Conservation (phyloP, 805 yeast species). For the Suhomyces sp. region DNA sequence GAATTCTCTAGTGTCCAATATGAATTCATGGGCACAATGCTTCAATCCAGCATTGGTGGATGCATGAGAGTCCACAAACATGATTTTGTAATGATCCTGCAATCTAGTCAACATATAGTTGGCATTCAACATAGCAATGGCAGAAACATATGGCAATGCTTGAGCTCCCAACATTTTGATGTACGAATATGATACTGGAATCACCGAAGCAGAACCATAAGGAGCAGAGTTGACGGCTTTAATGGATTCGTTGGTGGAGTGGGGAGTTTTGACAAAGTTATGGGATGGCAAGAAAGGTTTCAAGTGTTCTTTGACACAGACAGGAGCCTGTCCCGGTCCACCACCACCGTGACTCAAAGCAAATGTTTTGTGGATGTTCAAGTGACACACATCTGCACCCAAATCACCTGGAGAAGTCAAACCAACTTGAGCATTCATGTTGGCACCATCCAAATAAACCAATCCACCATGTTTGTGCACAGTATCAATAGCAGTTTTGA, state of each 20-base stretch:
- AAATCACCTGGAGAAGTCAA: slow-evolving; percentile 95
- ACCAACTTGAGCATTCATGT: slow-evolving; percentile 99
- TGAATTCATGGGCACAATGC: slow-evolving; percentile 96
- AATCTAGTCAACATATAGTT: slow-evolving; percentile 89
- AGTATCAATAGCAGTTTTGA: slow-evolving; percentile 77
- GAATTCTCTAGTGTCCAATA: slow-evolving; percentile 83
- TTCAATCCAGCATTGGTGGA: slow-evolving; percentile 48
- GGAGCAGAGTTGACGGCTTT: slow-evolving; percentile 89
- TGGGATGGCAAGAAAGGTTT: slow-evolving; percentile 82
- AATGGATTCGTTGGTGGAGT: slow-evolving; percentile 50
- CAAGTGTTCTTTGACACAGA: slow-evolving; percentile 83
- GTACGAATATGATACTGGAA: slow-evolving; percentile 93
- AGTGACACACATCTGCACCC: slow-evolving; percentile 97
- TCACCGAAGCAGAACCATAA: slow-evolving; percentile 89
- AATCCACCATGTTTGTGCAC: slow-evolving; percentile 90
- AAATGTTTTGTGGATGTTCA: slow-evolving; percentile 95
- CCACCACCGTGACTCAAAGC: slow-evolving; percentile 99
- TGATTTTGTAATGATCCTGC: slow-evolving; percentile 65
- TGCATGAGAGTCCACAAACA: slow-evolving; percentile 58
- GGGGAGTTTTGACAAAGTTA: slow-evolving; percentile 54
- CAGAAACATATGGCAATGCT: slow-evolving; percentile 82
- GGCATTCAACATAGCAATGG: slow-evolving; percentile 90
- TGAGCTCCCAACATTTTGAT: slow-evolving; percentile 89
- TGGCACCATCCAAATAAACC: slow-evolving; percentile 97
- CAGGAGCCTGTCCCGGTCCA: slow-evolving; percentile 99